phyloP scores from a whole-genome alignment of 805 yeast genomes.

The Yarrowia keelungensis region DNA sequence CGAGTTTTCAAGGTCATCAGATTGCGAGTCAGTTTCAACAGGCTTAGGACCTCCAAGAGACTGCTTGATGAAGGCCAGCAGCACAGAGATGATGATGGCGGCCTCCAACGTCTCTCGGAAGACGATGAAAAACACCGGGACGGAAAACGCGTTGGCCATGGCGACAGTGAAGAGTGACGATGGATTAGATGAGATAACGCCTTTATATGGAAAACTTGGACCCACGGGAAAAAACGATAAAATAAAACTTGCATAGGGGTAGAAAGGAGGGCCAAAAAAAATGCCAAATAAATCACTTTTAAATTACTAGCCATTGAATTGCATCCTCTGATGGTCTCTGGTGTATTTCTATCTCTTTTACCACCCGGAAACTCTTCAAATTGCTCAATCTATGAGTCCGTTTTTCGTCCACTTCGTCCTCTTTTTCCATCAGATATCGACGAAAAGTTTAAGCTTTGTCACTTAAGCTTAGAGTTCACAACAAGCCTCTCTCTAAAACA shows the following conservation, averaged over 20 bases:
- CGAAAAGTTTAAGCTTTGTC: too few relatives aligned
- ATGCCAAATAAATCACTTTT: too few relatives aligned
- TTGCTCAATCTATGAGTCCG: too few relatives aligned
- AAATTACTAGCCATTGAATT: too few relatives aligned
- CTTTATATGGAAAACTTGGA: not conserved
- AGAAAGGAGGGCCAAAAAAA: too few relatives aligned
- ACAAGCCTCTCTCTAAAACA: too few relatives aligned
- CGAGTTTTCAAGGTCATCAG: constrained; percentile 1
- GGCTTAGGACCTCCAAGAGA: constrained; percentile 57
- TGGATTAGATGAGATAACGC: constrained; percentile 31
- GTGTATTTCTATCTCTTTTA: too few relatives aligned
- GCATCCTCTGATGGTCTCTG: too few relatives aligned
- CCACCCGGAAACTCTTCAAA: too few relatives aligned
- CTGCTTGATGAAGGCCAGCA: constrained; percentile 87
- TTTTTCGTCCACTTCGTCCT: too few relatives aligned
- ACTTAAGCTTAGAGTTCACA: too few relatives aligned
- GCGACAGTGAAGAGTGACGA: not conserved
- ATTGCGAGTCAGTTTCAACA: not conserved
- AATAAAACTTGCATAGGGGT: not conserved
- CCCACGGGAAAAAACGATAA: not conserved
- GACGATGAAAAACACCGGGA: constrained; percentile 79
- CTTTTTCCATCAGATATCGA: too few relatives aligned
- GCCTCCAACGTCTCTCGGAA: constrained; percentile 95
- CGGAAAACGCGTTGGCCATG: constrained; percentile 59
- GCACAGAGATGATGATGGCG: constrained; percentile 83